Percentiles rank a stretch among this genome's conserved stretches.
Conservation (phyloP, 805 yeast genomes). For the Pichia insulana region DNA sequence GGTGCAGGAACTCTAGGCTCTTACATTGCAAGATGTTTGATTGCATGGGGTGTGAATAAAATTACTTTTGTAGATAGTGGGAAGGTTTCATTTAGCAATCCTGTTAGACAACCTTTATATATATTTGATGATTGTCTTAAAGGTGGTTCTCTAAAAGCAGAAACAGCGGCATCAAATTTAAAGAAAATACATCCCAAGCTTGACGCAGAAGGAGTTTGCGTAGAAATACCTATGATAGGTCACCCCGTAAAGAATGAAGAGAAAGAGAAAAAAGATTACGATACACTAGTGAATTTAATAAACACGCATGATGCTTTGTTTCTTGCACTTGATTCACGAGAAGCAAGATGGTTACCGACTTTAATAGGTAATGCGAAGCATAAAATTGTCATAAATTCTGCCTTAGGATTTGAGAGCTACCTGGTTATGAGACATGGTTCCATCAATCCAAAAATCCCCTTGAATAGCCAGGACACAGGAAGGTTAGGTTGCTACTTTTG, state of each 20-base stretch:
- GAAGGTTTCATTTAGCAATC: conserved; percentile 82
- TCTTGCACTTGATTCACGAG: conserved; percentile 87
- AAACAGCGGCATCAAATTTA: conserved; percentile 65
- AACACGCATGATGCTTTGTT: conserved; percentile 68
- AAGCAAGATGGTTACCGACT: conserved; percentile 96
- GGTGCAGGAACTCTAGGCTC: conserved; percentile 97
- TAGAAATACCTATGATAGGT: conserved; percentile 95
- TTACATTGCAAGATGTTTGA: conserved; percentile 72
- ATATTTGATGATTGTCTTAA: conserved; percentile 70
- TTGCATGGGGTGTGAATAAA: conserved; percentile 91
- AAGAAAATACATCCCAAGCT: conserved; percentile 74
- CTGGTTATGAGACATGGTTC: conserved; percentile 91
- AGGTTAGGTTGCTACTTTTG: conserved; percentile 91
- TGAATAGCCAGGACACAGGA: conserved; percentile 22
- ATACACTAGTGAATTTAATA: conserved; percentile 43
- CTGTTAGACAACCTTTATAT: conserved; percentile 89
- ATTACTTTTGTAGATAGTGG: conserved; percentile 90
- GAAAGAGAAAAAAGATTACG: conserved; percentile 43
- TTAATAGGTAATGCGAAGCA: conserved; percentile 57
- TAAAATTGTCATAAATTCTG: conserved; percentile 83
- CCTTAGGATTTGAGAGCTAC: conserved; percentile 89
- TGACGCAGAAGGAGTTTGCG: conserved; percentile 45
- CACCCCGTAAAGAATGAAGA: conserved; percentile 63
- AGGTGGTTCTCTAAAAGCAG: conserved; percentile 73
- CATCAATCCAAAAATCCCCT: conserved; percentile 15